These are phyloP conservation scores for Exophiala calicioides DNA, from an alignment of 2,329 filamentous ascomycete species.

Conservation along the genomic window DNA sequence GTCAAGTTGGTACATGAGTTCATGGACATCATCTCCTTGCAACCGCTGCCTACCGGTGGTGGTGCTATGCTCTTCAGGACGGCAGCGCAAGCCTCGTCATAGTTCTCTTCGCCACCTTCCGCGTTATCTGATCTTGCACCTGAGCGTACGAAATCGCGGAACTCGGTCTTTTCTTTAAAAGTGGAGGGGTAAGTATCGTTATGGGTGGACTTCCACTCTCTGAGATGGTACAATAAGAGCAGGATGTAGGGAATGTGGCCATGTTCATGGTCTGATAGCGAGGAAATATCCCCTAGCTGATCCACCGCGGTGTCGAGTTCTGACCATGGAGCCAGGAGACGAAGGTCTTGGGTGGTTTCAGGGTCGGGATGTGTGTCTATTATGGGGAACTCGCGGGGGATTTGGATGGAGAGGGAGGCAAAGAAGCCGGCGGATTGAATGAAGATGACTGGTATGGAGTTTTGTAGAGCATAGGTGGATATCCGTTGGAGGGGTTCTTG, in stretches of 20 bases:
- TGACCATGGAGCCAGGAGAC: conserved; percentile 81
- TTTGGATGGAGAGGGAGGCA: conserved; percentile 77
- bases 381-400: conserved; percentile 81
- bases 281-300: conserved; percentile 67
- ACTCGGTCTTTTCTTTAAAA: conserved; percentile 84
- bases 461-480: conserved; percentile 51
- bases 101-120: conserved; percentile 94
- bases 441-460: conserved; percentile 73
- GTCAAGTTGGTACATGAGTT: conserved; percentile 54
- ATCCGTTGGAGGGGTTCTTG: conserved; percentile 54
- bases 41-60: conserved; percentile 65
- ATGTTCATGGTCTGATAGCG: conserved; percentile 75
- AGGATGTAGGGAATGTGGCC: conserved; percentile 88
- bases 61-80: conserved; percentile 82
- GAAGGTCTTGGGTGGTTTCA: conserved; percentile 79
- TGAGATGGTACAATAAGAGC: conserved; percentile 78
- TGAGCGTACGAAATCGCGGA: conserved; percentile 68
- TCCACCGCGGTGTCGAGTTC: conserved; percentile 70
- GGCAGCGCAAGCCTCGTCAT: conserved; percentile 83
- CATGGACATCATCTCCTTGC: conserved; percentile 78
- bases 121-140: conserved; percentile 70
- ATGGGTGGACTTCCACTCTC: conserved; percentile 74
- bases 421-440: conserved; percentile 92
- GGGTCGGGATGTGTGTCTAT: conserved; percentile 95
- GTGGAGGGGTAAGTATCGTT: conserved; percentile 67